Base-by-base conservation (phyloP, 202 grass and related monocot genomes). In the Alloteropsis angusta region DNA sequence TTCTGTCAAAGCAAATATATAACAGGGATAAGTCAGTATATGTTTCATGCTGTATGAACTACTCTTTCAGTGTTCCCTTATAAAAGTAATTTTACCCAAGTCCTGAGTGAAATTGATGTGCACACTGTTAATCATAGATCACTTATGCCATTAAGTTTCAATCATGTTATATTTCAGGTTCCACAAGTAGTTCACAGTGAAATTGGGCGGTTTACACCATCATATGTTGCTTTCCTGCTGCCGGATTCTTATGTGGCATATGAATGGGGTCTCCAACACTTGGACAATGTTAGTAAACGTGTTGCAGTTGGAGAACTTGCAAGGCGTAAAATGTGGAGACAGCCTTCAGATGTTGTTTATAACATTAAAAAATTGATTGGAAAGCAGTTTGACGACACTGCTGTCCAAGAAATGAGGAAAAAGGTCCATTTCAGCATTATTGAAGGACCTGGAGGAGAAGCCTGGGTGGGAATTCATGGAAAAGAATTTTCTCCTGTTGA, bases 231-330 rank as follows among this genome's bases (percentile, higher is more conserved):
- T 49, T 7, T 48, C 4, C 4, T 12, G 18, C 12, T n/a, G 5
- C 46, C 6, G 2, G 53, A 8, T 34, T 35, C 30, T n/a, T 34
- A 17, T 11, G 7, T 11, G 2, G 0, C 30, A 3, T 65, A 56
- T 68, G 18, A 0, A 38, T 81, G 78, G 78, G 55, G 13, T n/a
- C 53, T 81, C 34, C 68, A 81, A 49, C 13, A 5, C 2, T 9
- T 49, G 12, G 56, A 72, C 5, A 2, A 13, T 42, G 43, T 81
- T 19, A 68, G 56, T 3, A 50, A 23, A 28, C 7, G 5, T 41
- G 30, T 81, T 30, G 44, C 32, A 9, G 68, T 81, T 50, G 57
- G 79, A 72, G 79, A 81, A 63, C 1, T 81, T 49, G 68, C 79
- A 62, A 81, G 53, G 21, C 34, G n/a, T 0, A 26, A 49, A 17